Evolutionary conservation across 2,329 filamentous ascomycete genomes (phyloP).

Genomic region (Clonostachys sp.): DNA sequence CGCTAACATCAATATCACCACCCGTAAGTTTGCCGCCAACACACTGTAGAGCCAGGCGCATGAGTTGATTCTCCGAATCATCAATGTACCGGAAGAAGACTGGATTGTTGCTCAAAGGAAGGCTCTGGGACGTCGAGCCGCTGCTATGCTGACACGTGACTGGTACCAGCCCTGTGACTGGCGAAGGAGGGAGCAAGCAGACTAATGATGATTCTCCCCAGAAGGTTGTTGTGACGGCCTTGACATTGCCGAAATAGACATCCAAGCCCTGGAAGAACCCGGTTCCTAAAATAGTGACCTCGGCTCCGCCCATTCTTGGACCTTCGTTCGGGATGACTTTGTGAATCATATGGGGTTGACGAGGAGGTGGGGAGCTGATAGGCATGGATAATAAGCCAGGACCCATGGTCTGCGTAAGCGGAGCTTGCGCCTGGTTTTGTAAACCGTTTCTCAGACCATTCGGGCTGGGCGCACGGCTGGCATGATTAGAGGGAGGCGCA

Average conservation of each 20-base stretch:
- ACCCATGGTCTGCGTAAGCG: constrained; percentile 41
- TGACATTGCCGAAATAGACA: constrained; percentile 73
- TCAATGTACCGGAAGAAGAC: constrained; percentile 70
- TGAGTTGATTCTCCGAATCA: constrained; percentile 63
- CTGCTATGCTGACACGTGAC: constrained; percentile 59
- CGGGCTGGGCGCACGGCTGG: constrained; percentile 76
- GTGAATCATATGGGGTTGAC: constrained; percentile 58
- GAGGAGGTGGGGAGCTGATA: constrained; percentile 41
- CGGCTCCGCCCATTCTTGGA: constrained; percentile 76
- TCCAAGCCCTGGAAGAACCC: constrained; percentile 74
- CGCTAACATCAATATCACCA: constrained; percentile 54
- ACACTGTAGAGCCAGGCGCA: constrained; percentile 63
- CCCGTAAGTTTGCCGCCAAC: constrained; percentile 62
- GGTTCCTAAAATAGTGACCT: constrained; percentile 80
- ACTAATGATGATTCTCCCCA: constrained; percentile 79
- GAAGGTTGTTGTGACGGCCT: constrained; percentile 68
- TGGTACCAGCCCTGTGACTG: constrained; percentile 61
- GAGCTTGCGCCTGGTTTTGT: constrained; percentile 30
- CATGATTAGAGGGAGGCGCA: constrained; percentile 65
- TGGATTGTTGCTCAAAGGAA: constrained; percentile 27
- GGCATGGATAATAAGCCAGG: constrained; percentile 46
- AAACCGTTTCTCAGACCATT: constrained; percentile 44
- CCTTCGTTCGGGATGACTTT: constrained; percentile 82
- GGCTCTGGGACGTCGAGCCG: neutral
- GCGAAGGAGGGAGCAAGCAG: constrained; percentile 69